Conservation (phyloP, 805 yeast species). For the Wickerhamiella azymoides region DNA sequence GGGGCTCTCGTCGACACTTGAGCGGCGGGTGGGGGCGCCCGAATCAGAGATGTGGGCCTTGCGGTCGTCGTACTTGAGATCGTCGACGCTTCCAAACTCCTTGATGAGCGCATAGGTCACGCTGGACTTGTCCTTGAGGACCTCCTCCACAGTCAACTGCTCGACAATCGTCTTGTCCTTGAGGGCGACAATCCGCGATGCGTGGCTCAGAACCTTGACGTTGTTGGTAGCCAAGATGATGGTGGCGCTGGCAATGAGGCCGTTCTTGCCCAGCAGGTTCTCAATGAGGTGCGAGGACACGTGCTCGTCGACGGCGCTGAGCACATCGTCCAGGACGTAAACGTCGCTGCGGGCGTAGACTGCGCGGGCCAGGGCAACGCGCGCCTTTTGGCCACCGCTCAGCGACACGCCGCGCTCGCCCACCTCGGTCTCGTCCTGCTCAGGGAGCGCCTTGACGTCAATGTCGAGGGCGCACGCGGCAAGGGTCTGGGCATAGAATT, state of each 20-base stretch:
- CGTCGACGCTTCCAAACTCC: constrained; percentile 60
- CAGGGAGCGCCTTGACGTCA: constrained; percentile 68
- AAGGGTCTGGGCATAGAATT: constrained; percentile 65
- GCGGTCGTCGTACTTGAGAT: constrained; percentile 51
- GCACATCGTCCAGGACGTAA: constrained; percentile 78
- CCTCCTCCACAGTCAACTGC: constrained; percentile 46
- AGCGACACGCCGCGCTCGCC: constrained; percentile 96
- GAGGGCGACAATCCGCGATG: constrained; percentile 52
- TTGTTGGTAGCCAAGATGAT: constrained; percentile 71
- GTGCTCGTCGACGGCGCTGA: constrained; percentile 96
- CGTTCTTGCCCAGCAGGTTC: constrained; percentile 59
- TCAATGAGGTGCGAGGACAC: constrained; percentile 78
- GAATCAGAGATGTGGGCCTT: constrained; percentile 47
- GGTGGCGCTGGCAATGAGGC: constrained; percentile 56
- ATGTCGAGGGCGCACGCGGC: constrained; percentile 76
- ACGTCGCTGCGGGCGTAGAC: constrained; percentile 91
- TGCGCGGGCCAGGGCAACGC: constrained; percentile 88
- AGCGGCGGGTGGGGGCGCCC: constrained; percentile 5
- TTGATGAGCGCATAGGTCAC: constrained; percentile 15
- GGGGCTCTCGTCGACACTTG: constrained; percentile 7
- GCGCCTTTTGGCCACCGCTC: constrained; percentile 96
- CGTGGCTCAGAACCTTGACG: constrained; percentile 59
- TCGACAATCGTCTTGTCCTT: constrained; percentile 34
- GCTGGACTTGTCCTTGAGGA: constrained; percentile 25
- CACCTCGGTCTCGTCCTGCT: constrained; percentile 83